Evolutionary conservation across 148 eudicot species (phyloP), one percentile per base, ranked within the genome.

Genomic region (Nepenthes mirabilis): DNA sequence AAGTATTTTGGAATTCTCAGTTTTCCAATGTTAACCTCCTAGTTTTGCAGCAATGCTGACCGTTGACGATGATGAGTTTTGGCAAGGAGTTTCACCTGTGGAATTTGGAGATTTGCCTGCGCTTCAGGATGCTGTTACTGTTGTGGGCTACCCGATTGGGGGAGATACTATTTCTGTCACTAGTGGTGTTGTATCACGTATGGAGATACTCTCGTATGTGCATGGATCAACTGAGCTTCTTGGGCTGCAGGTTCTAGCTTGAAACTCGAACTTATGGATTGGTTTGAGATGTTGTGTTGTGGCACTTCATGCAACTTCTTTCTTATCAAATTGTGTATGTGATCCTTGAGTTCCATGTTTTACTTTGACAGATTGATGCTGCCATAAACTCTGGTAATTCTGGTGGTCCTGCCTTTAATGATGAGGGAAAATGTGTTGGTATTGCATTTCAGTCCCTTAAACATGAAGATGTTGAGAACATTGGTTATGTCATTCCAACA

Each of bases 181-280:
- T 14, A 71, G 74, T 65, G 79, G 82, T n/a, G 79, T 79, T 33
- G 82, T 79, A 11, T 79, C 79, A 2, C 76, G 74, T 51, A 71
- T 79, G 12, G 76, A 74, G 60, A 72, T 75, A 52, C 63, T 65
- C 60, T 79, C 83, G 23, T 79, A 79, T 66, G 83, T 63, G 52
- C 77, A 75, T 63, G 79, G 79, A 23, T 75, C 79, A 34, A 68
- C 79, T 13, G 83, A 79, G 67, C 79, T 79, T 61, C 79, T 78
- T 33, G 82, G 76, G 10, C 58, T 78, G 61, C 82, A 78, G 78
- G 82, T 74, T 53, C 23, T 57, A 13, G 12, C 6, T 1, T 6
- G 11, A 49, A 49, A 6, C 10, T 12, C 1, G 4, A 5, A n/a
- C 11, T 49, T 49, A 49, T 49, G 52, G 13, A 10, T 45, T 40